Base-by-base conservation (phyloP, 306 rosid species). In the Lithocarpus polystachyus region DNA sequence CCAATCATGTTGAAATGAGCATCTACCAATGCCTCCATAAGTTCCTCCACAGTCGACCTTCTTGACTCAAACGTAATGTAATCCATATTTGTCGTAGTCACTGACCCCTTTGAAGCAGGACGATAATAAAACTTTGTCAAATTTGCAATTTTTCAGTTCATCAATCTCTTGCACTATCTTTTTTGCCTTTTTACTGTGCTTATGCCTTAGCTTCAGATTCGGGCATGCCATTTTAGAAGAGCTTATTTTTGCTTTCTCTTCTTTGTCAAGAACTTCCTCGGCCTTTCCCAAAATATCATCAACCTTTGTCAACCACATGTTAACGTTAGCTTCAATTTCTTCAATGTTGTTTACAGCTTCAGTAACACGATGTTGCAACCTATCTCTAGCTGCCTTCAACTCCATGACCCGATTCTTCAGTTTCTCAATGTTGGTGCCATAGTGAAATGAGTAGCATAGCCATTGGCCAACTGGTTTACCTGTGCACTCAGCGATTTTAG, bases 161-260 rank as follows among this genome's bases (percentile, higher is more conserved):
- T 1, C 28, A 28, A 76, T 68, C 4, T 15, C 4, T 12, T 19
- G 0, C 4, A 31, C 20, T 31, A 82, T 59, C 75, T 76, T 68
- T 22, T 20, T 31, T 2, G 82, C 84, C 68, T 20, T 45, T 31
- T 54, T 74, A 9, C 89, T 56, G 18, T 76, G 69, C 12, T 51
- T 75, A 70, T 70, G 43, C 0, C 79, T 72, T 0, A 3, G 59
- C 60, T 31, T 28, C 56, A 81, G n/a, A 26, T 81, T 74, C 1
- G 56, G 59, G 56, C 70, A 80, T 29, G 73, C 60, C 56, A 79
- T 72, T n/a, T 14, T 26, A 1, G 33, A 33, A 8, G 81, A 81
- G 51, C 76, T 33, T 2, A 10, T 52, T 4, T 6, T 33, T 0
- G 53, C 19, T 22, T 8, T 20, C 1, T 20, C 12, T 22, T 62